These are phyloP conservation scores for Penicillium sp. DNA, from an alignment of 2,329 filamentous ascomycete species.

Conservation along the genomic window DNA sequence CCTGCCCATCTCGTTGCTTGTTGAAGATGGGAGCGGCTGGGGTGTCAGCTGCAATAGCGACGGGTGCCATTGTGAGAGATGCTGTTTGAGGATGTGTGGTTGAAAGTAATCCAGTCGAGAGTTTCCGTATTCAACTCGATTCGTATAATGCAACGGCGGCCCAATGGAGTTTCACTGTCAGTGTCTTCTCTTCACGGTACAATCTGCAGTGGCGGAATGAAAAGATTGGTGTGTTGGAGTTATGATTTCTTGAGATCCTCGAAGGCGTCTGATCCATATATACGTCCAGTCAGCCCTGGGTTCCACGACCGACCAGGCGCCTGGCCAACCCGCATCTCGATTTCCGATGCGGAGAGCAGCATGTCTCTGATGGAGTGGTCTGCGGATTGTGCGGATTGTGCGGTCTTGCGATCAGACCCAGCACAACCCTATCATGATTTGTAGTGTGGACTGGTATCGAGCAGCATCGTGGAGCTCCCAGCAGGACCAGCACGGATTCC, in stretches of 20 bases:
- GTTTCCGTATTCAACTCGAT: no score
- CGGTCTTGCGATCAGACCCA: slow-evolving; percentile 1
- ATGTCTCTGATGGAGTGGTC: neutral
- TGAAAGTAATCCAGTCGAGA: no score
- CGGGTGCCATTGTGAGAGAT: slow-evolving; percentile 25
- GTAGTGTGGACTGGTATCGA: slow-evolving; percentile 6
- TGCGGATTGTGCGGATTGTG: slow-evolving; percentile 4
- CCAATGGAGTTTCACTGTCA: no score
- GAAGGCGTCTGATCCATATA: slow-evolving; percentile 11
- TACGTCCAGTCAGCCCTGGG: slow-evolving; percentile 2
- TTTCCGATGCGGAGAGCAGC: slow-evolving; percentile 13
- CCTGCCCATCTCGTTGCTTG: slow-evolving; percentile 49
- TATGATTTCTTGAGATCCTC: no score
- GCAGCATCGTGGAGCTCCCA: slow-evolving; percentile 7
- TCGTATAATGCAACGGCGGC: no score
- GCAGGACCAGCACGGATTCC: slow-evolving; percentile 24
- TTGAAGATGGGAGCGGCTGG: slow-evolving; percentile 25
- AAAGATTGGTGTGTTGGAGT: no score
- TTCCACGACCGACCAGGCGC: neutral
- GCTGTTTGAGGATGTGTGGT: neutral
- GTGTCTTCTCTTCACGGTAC: no score
- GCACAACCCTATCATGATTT: slow-evolving; percentile 12
- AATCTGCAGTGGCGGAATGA: no score
- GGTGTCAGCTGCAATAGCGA: slow-evolving; percentile 21
- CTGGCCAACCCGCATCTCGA: slow-evolving; percentile 13